A percentile compares a stretch with the other conserved stretches of the same genome.
Conservation (phyloP, 2,329 filamentous ascomycete genomes). For the Fusarium chuoi region DNA sequence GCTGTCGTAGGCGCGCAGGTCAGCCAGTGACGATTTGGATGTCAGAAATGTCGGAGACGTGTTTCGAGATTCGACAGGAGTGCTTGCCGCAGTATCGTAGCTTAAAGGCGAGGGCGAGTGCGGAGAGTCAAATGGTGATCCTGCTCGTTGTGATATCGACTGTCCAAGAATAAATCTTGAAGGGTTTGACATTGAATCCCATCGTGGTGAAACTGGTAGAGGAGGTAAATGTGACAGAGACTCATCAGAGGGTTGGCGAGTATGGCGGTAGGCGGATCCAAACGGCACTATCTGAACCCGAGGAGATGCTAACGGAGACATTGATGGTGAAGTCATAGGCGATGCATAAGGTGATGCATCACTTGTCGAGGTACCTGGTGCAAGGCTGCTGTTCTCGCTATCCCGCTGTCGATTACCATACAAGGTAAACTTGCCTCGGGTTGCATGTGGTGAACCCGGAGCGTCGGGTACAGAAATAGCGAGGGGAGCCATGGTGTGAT, state of each 20-base stretch:
- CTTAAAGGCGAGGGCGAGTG: constrained; percentile 42
- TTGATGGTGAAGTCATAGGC: constrained; percentile 33
- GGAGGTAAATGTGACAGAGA: constrained; percentile 47
- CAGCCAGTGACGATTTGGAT: constrained; percentile 47
- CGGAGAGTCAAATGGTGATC: constrained; percentile 41
- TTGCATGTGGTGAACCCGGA: constrained; percentile 34
- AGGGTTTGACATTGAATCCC: constrained; percentile 54
- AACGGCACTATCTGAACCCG: constrained; percentile 39
- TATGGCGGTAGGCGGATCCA: constrained; percentile 36
- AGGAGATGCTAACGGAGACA: constrained; percentile 38
- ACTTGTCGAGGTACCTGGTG: constrained; percentile 28
- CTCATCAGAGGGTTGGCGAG: constrained; percentile 35
- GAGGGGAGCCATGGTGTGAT: constrained; percentile 34
- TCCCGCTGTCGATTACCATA: constrained; percentile 35
- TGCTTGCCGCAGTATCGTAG: constrained; percentile 38
- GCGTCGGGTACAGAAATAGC: constrained; percentile 36
- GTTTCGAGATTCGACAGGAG: constrained; percentile 42
- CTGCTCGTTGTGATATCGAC: constrained; percentile 33
- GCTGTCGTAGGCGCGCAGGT: constrained; percentile 50
- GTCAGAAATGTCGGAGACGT: constrained; percentile 47
- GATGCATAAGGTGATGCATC: constrained; percentile 42
- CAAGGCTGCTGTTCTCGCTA: constrained; percentile 33
- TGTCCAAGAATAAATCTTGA: constrained; percentile 43
- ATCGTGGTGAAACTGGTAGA: constrained; percentile 54
- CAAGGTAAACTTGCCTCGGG: constrained; percentile 35